Evolutionary conservation across 176 grass and related monocot genomes (phyloP), one percentile per base, ranked within the genome.

Genomic region (Carex littledalei): DNA sequence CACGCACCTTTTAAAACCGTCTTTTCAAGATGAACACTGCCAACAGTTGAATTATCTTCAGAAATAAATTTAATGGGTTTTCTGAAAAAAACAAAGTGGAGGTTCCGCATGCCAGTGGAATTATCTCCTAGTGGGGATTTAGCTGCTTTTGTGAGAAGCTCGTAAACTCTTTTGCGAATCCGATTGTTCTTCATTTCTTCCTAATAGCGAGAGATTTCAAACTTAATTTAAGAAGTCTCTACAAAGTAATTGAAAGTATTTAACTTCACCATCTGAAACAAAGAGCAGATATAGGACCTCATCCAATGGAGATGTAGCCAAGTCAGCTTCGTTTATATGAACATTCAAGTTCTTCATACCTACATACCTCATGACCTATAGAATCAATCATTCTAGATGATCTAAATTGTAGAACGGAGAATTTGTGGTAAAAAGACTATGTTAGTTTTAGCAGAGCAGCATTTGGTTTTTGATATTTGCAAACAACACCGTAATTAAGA

Each of bases 51-150:
- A 76, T 78, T 66, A 86, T 88, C 80, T 79, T 89, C 89, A 69
- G 91, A 88, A 56, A 91, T 79, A 86, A 94, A 94, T 72, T 82
- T 86, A 49, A 65, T 59, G 86, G 95, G 91, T 84, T 84, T 98
- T 78, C 91, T 98, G 61, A 93, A 93, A 87, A 98, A 98, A 15
- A 88, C 63, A 50, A 98, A 98, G 69, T 93, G 86, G 78, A 98
- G 93, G 80, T 94, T 88, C 82, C 87, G 87, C 79, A 84, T 81
- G 17, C 63, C 87, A 88, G 66, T 71, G 63, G 66, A 70, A 77
- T 60, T 77, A 70, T 83, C 64, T 52, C 65, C 82, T 47, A 70
- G 79, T 54, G 66, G 79, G 0, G 15, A 45, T 37, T 34, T 90
- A 76, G 91, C 89, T 84, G 91, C 89, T 94, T 93, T 98, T 11